Base-by-base conservation (phyloP, 164 flowering plant species). In the Berberis thunbergii region DNA sequence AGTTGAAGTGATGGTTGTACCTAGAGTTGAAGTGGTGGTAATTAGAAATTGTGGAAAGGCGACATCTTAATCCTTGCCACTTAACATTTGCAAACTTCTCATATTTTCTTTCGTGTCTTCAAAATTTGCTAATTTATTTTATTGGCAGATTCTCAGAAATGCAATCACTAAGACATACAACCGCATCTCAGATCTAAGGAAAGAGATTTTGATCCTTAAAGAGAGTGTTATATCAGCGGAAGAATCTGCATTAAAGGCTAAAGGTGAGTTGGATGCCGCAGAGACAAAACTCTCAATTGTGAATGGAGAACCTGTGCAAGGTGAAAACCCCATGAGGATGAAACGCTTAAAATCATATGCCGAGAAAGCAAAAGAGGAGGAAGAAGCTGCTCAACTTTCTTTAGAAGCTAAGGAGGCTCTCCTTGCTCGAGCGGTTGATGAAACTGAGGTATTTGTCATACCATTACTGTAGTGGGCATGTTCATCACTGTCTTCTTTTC, bases 331-430 rank as follows among this genome's bases (percentile, higher is more conserved):
- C n/a, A 80, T 63, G 49, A 84, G 79, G 79, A 62, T 91, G 74
- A 91, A 85, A 71, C 94, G 94, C 38, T 76, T 95, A 78, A 87
- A 83, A 76, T 74, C 77, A 3, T 65, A 54, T 65, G 85, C 82
- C 63, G 89, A 88, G 48, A 89, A 73, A 62, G 76, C 90, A 52
- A 82, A 81, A 65, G 91, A 87, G 70, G 85, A 83, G 63, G 89
- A 78, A 66, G 68, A 76, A 55, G 84, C 97, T 49, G 62, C 74
- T 26, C 84, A 79, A 13, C 97, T 89, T 41, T 80, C 96, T 59
- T 79, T 91, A 61, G 92, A 89, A 70, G 94, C 96, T 50, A 95
- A 95, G 73, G 93, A 85, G 67, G 97, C 97, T 70, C 96, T 95
- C 68, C 81, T 91, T 69, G 72, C 83, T 64, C 84, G 96, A 64